Percentiles rank a stretch among this genome's conserved stretches.
These are phyloP conservation scores for Phytophthora fragariae DNA, from an alignment of 352 stramenopile genomes.

Conservation along the genomic window DNA sequence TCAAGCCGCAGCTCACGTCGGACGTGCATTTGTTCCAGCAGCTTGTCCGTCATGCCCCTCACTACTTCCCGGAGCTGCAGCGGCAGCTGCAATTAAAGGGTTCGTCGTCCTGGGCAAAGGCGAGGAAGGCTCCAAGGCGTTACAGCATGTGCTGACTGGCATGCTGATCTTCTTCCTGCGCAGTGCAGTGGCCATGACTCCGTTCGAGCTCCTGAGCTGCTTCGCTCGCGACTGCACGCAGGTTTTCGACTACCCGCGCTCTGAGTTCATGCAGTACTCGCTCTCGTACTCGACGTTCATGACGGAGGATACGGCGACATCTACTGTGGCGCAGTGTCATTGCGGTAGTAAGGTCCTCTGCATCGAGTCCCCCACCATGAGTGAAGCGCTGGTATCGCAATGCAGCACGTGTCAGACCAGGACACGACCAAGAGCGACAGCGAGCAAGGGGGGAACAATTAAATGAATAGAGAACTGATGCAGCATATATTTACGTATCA, in stretches of 20 bases:
- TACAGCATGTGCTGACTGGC: conserved; percentile 37
- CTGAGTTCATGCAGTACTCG: no score
- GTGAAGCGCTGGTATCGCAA: no score
- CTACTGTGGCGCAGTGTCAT: conserved; percentile 44
- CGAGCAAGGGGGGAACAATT: no score
- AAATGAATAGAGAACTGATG: no score
- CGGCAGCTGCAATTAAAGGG: conserved; percentile 50
- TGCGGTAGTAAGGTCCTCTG: conserved; percentile 55
- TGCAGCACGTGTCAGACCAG: no score
- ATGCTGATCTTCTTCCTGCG: conserved; percentile 67
- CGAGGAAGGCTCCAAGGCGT: conserved; percentile 16
- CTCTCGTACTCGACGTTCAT: no score
- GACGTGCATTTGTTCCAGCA: conserved; percentile 42
- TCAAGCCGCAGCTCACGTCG: background rate
- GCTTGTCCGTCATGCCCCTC: conserved; percentile 44
- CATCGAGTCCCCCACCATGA: conserved; percentile 21
- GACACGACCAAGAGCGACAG: no score
- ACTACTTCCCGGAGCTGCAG: conserved; percentile 54
- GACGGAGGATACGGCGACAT: no score
- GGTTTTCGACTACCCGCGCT: no score
- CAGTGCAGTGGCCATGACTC: conserved; percentile 30
- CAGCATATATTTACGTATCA: no score
- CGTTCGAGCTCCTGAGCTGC: conserved; percentile 38
- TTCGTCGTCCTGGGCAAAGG: conserved; percentile 47
- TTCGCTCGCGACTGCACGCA: no score